These are phyloP conservation scores for Monilinia polystroma DNA, from an alignment of 2,329 filamentous ascomycete species.

Conservation along the genomic window DNA sequence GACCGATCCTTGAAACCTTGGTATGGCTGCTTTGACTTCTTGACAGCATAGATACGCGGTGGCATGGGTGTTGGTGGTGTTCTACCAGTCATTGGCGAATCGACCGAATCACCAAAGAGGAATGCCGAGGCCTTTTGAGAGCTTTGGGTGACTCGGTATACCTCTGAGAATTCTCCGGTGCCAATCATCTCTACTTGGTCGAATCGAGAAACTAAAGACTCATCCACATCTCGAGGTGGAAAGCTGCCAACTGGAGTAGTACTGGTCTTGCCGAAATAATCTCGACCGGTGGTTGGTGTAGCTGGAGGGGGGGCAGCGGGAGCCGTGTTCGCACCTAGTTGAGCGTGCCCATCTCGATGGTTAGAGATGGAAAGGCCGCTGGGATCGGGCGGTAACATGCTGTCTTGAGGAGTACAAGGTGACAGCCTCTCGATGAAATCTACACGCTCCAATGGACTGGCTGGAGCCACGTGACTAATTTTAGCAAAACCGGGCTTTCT, in stretches of 20 bases:
- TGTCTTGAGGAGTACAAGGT: constrained; percentile 78
- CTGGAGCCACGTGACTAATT: constrained; percentile 51
- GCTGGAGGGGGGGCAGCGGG: constrained; percentile 63
- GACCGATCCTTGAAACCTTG: constrained; percentile 77
- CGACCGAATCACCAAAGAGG: constrained; percentile 44
- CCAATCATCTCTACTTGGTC: constrained; percentile 77
- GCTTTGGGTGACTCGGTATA: constrained; percentile 71
- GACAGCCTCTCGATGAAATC: constrained; percentile 52
- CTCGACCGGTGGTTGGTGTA: constrained; percentile 70
- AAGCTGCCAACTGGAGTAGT: constrained; percentile 70
- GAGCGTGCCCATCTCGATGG: constrained; percentile 42
- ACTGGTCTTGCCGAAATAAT: constrained; percentile 56
- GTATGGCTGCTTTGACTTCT: constrained; percentile 83
- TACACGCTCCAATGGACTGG: constrained; percentile 59
- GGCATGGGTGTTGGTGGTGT: constrained; percentile 55
- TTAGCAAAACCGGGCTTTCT: constrained; percentile 53
- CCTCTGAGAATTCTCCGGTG: constrained; percentile 88
- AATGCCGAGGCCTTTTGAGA: constrained; percentile 42
- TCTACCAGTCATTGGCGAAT: constrained; percentile 49
- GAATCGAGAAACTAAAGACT: constrained; percentile 71
- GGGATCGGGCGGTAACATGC: constrained; percentile 72
- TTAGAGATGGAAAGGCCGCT: constrained; percentile 81
- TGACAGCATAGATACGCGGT: constrained; percentile 79
- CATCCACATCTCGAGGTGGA: constrained; percentile 72
- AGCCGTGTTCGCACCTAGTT: constrained; percentile 41